These are phyloP conservation scores for Ascochyta lentis DNA, from an alignment of 2,329 filamentous ascomycete species.

Conservation along the genomic window DNA sequence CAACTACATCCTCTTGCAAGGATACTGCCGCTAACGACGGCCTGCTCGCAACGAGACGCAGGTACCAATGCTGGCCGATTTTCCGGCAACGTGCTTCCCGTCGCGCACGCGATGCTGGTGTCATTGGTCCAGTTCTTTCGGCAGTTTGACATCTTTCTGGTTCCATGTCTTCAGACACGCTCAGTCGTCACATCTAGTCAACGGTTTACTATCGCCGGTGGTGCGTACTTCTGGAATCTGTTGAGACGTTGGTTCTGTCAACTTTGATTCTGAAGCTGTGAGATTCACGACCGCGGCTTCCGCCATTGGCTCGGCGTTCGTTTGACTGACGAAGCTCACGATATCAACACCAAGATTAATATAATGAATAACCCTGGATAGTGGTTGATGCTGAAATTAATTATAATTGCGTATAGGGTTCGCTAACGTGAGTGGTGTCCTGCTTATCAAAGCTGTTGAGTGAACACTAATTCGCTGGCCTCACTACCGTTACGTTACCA, in stretches of 20 bases:
- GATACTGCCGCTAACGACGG: background rate
- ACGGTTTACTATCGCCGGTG: background rate
- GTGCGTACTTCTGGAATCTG: background rate
- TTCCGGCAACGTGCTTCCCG: slow-evolving; percentile 1
- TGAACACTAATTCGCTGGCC: background rate
- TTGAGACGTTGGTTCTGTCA: background rate
- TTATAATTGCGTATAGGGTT: background rate
- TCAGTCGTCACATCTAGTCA: background rate
- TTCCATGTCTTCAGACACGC: background rate
- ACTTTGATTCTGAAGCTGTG: background rate
- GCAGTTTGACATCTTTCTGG: background rate
- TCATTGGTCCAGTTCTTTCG: background rate
- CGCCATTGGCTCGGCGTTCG: slow-evolving; percentile 14
- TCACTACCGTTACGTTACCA: background rate
- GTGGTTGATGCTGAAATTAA: background rate
- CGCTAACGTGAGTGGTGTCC: background rate
- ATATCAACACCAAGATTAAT: slow-evolving; percentile 9
- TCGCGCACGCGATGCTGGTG: background rate
- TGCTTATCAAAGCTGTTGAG: background rate
- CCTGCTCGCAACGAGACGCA: slow-evolving; percentile 13
- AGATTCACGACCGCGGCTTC: no score
- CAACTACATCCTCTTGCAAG: background rate
- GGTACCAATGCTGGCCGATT: slow-evolving; percentile 18
- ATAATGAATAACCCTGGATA: background rate
- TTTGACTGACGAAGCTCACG: slow-evolving; percentile 1